Evolutionary conservation across 176 grass and related monocot species (phyloP).

Genomic region (Zea luxurians): DNA sequence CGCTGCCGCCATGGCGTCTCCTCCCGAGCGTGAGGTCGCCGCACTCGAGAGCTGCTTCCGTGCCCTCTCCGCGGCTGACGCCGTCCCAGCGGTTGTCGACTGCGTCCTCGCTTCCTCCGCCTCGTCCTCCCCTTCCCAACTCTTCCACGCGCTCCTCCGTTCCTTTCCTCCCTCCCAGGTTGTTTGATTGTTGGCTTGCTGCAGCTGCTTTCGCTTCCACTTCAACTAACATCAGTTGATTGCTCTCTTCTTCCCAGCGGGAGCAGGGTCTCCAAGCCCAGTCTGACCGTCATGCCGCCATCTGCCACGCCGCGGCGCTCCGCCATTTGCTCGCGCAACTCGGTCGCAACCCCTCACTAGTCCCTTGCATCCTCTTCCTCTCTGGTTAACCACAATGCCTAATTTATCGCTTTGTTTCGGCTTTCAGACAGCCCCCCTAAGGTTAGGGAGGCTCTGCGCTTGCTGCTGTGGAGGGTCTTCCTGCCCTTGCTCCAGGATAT

Average conservation of each 20-base stretch:
- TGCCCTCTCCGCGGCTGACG: constrained; percentile 39
- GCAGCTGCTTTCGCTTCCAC: background rate
- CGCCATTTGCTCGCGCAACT: constrained; percentile 67
- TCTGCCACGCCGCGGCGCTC: constrained; percentile 56
- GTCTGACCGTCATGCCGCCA: constrained; percentile 36
- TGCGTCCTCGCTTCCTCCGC: constrained; percentile 69
- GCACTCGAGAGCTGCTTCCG: constrained; percentile 65
- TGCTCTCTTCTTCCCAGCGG: background rate
- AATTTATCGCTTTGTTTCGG: background rate
- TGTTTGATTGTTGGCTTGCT: background rate
- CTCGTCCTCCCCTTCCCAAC: constrained; percentile 37
- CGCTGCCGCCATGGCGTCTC: constrained; percentile 17
- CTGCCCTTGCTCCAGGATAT: constrained; percentile 57
- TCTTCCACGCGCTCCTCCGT: constrained; percentile 73
- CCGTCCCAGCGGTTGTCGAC: constrained; percentile 69
- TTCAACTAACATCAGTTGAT: background rate
- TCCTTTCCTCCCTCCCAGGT: constrained; percentile 48
- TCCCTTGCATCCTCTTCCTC: background rate
- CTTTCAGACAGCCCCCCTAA: constrained; percentile 43
- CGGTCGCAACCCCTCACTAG: constrained; percentile 13
- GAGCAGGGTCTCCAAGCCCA: constrained; percentile 39
- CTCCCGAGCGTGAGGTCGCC: constrained; percentile 34
- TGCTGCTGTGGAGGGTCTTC: constrained; percentile 63
- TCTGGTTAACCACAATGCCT: background rate
- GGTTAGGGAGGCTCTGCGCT: constrained; percentile 36